Evolutionary conservation across 1,284 basidiomycete genomes (phyloP), one percentile per base, ranked within the genome.

Genomic region (Pseudozyma tsukubaensis): DNA sequence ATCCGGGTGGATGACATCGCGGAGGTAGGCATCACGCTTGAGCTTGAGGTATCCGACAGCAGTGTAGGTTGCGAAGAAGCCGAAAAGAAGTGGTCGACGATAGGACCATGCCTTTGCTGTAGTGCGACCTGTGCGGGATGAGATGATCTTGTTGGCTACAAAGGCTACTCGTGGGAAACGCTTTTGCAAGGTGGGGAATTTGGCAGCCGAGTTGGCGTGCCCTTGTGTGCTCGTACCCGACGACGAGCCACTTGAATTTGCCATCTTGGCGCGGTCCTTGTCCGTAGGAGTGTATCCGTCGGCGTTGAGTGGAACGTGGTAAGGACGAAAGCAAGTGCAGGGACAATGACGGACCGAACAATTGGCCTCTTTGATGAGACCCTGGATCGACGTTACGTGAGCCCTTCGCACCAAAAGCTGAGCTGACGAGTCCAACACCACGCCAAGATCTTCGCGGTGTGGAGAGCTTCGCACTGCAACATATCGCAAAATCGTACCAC

Each of bases 1-100:
- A 18, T 80, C 79, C 4, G 77, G 75, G 29, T 73, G 64, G 14
- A 82, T 64, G 43, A 64, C 37, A 48, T 81, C 77, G 13, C 72
- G 72, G 6, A 74, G 56, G 53, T 70, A 70, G 34, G 67, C 72
- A 50, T 70, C 66, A n/a, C 72, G 62, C 59, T 61, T 65, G 49
- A 71, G 68, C 61, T 69, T 72, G 48, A 76, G 61, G 40, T 79
- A 79, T 8, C 63, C 70, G 24, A 72, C 42, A 8, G 68, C 75
- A 9, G 64, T 63, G 54, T 75, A 79, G 12, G 76, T 75, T 7
- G 65, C 63, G 32, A 65, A 65, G 52, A 79, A 52, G 32, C 69
- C 71, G 14, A 76, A 61, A 37, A 72, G 36, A 18, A 79, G 48
- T 12, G 61, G 58, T 14, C 75, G 58, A 0, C 77, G 64, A 34